phyloP scores from a whole-genome alignment of 2,329 filamentous ascomycete genomes.

The Diplodia sapinea region DNA sequence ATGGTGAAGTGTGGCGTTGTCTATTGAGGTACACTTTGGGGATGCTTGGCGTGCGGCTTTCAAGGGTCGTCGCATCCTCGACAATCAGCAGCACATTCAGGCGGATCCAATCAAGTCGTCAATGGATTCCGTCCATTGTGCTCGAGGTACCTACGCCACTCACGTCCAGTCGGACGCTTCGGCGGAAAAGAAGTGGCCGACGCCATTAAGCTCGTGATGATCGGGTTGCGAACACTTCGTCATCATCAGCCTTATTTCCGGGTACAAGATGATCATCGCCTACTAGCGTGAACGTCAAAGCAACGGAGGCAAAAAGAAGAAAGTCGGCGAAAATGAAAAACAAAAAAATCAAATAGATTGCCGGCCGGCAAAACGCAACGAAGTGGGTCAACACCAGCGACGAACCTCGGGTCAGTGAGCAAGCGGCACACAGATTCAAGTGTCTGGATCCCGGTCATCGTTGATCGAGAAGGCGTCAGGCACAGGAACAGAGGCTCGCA shows the following conservation, averaged over 20 bases:
- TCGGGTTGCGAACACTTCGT: neutral
- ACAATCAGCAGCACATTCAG: no score
- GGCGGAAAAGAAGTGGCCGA: neutral
- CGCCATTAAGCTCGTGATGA: neutral
- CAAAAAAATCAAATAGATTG: neutral
- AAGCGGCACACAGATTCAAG: no score
- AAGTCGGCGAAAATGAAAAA: no score
- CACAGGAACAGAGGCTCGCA: neutral
- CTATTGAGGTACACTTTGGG: no score
- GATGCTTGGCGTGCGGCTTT: no score
- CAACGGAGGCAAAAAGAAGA: neutral
- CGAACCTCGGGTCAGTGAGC: neutral
- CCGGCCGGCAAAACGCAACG: neutral
- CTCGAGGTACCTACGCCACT: no score
- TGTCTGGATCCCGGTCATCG: neutral
- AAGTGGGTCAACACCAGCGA: neutral
- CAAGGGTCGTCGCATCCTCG: no score
- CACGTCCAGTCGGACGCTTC: neutral
- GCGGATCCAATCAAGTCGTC: no score
- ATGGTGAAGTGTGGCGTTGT: no score
- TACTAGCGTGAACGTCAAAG: neutral
- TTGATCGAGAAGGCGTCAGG: neutral
- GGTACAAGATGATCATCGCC: neutral
- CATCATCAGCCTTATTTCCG: neutral
- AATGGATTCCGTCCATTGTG: no score